These are phyloP conservation scores for Aspergillus ostianus DNA, from an alignment of 495 filamentous ascomycete genomes.

Conservation along the genomic window DNA sequence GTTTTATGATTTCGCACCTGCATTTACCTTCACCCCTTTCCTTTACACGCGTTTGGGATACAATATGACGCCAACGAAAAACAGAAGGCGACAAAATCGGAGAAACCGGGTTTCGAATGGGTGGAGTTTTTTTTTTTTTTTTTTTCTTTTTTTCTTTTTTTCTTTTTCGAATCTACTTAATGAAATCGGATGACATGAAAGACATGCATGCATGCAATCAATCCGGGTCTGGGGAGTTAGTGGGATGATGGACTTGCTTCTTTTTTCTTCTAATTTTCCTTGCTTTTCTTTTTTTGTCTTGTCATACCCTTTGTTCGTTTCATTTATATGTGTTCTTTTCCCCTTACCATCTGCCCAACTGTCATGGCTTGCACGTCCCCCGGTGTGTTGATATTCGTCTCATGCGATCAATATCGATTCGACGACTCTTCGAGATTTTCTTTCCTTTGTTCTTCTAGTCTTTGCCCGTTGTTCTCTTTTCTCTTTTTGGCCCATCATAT, in stretches of 20 bases:
- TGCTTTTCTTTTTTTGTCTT: conserved; percentile 20
- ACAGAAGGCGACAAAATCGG: not conserved
- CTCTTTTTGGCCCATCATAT: conserved; percentile 3
- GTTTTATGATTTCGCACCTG: conserved; percentile 12
- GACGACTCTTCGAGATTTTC: not conserved
- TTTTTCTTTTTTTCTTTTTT: conserved; percentile 5
- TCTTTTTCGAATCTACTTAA: conserved; percentile 7
- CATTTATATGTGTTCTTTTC: conserved; percentile 16
- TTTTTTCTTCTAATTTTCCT: conserved; percentile 14
- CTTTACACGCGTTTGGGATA: conserved; percentile 20
- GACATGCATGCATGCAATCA: conserved; percentile 10
- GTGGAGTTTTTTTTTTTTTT: conserved; percentile 22
- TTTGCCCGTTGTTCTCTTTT: conserved; percentile 6
- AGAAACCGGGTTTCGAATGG: conserved; percentile 5
- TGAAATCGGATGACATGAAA: conserved; percentile 16
- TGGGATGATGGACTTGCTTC: conserved; percentile 6
- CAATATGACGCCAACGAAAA: not conserved
- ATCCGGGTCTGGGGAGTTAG: conserved; percentile 7
- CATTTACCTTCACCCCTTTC: conserved; percentile 14
- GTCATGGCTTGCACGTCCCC: conserved; percentile 11
- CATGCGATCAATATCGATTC: conserved; percentile 5
- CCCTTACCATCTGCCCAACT: conserved; percentile 23
- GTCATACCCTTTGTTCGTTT: conserved; percentile 18
- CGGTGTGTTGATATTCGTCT: conserved; percentile 1
- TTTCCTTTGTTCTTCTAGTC: conserved; percentile 6